Evolutionary conservation across 164 flowering plant genomes (phyloP), one percentile per base, ranked within the genome.

Genomic region (Aristolochia fimbriata): DNA sequence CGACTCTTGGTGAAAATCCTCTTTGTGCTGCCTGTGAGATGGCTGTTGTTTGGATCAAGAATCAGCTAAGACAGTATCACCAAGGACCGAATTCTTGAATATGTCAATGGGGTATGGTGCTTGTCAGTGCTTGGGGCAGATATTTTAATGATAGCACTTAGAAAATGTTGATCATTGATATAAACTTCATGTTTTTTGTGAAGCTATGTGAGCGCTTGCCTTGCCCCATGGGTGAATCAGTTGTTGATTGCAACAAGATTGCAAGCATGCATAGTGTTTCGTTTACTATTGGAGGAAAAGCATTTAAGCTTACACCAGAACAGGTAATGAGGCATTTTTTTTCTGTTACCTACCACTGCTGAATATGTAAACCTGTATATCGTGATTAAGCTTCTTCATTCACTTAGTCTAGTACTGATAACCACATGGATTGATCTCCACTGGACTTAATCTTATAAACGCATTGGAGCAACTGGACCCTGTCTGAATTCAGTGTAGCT

Each of bases 201-300:
- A 86, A 90, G 97, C 92, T 90, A 53, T 90, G 97, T 68, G 86
- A 85, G 0, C 74, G 82, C 16, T 63, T 87, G 31, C 97, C 97
- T 6, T 84, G 84, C 70, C 97, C 97, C 60, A 84, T 77, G 83
- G 97, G 95, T 66, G 81, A 87, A 66, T 84, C 95, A 37, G 80
- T 73, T 47, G 91, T 87, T 33, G 88, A 84, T 31, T 87, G 97
- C 64, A 60, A 54, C 33, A 68, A 65, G 30, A 63, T 90, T 30
- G 73, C 92, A 46, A 52, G 78, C 14, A 75, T 90, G 91, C 92
- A 95, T 20, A 76, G 7, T 30, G 77, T 87, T 65, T 76, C 95
- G 31, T 82, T 90, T 48, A 80, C 83, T 23, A 83, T 90, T 62
- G 94, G 87, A 59, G 86, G 80, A 20, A 82, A 80, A 78, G 57